Evolutionary conservation across 495 filamentous ascomycete species (phyloP).

Genomic region (Penicillium tannophilum): DNA sequence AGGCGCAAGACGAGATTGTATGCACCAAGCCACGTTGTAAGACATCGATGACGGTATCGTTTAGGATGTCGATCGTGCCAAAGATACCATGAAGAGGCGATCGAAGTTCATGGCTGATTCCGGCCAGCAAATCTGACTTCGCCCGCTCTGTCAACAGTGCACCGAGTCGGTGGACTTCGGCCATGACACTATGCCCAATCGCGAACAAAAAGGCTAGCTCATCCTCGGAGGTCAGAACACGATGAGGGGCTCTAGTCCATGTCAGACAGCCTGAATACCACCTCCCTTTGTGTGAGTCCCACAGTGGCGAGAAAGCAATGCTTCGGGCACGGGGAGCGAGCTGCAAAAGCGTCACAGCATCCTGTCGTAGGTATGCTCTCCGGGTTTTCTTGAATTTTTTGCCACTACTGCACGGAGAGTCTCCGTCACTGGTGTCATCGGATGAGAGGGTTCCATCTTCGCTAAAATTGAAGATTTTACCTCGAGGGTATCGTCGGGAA

Average conservation of each 20-base stretch:
- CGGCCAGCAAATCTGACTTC: constrained; percentile 65
- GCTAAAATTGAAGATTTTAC: constrained; percentile 24
- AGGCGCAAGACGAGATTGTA: constrained; percentile 63
- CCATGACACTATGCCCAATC: constrained; percentile 61
- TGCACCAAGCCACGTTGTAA: constrained; percentile 56
- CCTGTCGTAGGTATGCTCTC: constrained; percentile 12
- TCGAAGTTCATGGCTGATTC: constrained; percentile 67
- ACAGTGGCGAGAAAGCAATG: constrained; percentile 23
- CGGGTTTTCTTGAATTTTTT: constrained; percentile 20
- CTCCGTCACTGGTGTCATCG: constrained; percentile 15
- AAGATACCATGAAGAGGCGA: constrained; percentile 66
- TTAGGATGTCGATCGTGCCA: constrained; percentile 59
- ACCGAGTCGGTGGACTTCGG: constrained; percentile 55
- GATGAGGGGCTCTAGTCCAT: constrained; percentile 46
- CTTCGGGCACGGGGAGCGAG: constrained; percentile 21
- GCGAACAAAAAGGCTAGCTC: constrained; percentile 52
- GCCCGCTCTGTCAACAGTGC: constrained; percentile 44
- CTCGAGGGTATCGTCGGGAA: constrained; percentile 19
- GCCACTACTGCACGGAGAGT: constrained; percentile 6
- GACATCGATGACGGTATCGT: constrained; percentile 50
- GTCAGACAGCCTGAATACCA: constrained; percentile 42
- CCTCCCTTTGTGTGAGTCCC: constrained; percentile 26
- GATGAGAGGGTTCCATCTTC: constrained; percentile 21
- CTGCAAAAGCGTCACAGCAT: constrained; percentile 18
- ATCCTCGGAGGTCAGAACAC: constrained; percentile 39